Conservation (phyloP, 1,139 yeast species). For the Geotrichum candidum region DNA sequence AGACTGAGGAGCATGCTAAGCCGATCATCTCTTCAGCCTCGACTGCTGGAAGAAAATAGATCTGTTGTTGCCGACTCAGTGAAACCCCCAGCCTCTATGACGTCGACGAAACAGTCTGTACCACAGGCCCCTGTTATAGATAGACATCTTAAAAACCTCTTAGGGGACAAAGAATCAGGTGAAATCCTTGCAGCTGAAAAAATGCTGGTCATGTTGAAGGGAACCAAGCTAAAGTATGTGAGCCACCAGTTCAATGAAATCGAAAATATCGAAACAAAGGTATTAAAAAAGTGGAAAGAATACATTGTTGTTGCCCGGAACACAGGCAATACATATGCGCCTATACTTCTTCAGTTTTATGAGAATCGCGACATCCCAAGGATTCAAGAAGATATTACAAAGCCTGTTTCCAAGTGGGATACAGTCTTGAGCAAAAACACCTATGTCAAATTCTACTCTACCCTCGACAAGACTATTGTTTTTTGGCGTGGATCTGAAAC, state of each 20-base stretch:
- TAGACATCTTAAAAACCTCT: slow-evolving; percentile 2
- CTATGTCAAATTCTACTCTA: slow-evolving; percentile 52
- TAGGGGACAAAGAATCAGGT: slow-evolving; percentile 39
- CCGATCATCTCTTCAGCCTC: neutral
- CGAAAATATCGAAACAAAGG: slow-evolving; percentile 48
- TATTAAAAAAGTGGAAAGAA: slow-evolving; percentile 73
- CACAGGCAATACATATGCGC: slow-evolving; percentile 44
- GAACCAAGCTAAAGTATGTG: slow-evolving; percentile 28
- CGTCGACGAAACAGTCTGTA: neutral
- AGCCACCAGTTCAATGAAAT: slow-evolving; percentile 40
- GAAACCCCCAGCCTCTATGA: neutral
- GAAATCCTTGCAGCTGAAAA: slow-evolving; percentile 60
- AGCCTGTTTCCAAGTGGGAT: slow-evolving; percentile 25
- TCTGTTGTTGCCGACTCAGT: neutral
- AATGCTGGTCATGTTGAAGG: slow-evolving; percentile 58
- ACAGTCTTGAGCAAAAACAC: slow-evolving; percentile 28
- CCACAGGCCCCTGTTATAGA: neutral
- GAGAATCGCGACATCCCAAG: slow-evolving; percentile 41
- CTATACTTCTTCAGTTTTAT: slow-evolving; percentile 59
- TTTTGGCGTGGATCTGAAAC: slow-evolving; percentile 37
- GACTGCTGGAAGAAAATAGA: slow-evolving; percentile 7
- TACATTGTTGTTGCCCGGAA: slow-evolving; percentile 60
- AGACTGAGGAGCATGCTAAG: neutral
- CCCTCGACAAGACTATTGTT: slow-evolving; percentile 63
- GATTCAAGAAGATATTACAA: slow-evolving; percentile 31